These are phyloP conservation scores for Colletotrichum euphorbiae DNA, from an alignment of 2,329 filamentous ascomycete species.

Conservation along the genomic window DNA sequence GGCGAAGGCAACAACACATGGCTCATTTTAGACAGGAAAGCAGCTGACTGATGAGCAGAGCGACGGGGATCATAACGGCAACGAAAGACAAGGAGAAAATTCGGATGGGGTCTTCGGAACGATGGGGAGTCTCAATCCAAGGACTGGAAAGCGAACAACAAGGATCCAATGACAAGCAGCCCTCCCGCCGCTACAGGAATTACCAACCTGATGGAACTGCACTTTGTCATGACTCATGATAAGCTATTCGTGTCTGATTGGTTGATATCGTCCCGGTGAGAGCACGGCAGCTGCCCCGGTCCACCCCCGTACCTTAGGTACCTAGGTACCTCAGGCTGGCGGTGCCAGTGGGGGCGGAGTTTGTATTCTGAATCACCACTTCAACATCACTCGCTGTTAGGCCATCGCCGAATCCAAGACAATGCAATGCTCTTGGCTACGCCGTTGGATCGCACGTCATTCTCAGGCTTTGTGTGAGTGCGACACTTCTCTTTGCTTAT, in stretches of 20 bases:
- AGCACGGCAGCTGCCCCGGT: constrained; percentile 9
- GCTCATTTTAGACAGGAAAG: not conserved
- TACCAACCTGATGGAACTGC: constrained; percentile 34
- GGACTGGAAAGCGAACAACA: constrained; percentile 20
- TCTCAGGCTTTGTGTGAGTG: not conserved
- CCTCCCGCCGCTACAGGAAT: constrained; percentile 33
- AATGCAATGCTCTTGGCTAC: not conserved
- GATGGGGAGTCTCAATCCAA: not conserved
- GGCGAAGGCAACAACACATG: not conserved
- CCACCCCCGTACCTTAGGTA: not conserved
- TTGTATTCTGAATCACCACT: constrained; percentile 21
- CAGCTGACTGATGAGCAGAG: not conserved
- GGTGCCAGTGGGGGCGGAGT: constrained; percentile 23
- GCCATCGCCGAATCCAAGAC: not conserved
- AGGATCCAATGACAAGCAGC: constrained; percentile 15
- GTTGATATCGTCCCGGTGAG: constrained; percentile 9
- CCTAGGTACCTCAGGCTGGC: not conserved
- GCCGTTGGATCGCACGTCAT: too few relatives aligned
- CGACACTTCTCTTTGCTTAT: not conserved
- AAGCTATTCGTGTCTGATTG: constrained; percentile 25
- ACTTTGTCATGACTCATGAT: constrained; percentile 38
- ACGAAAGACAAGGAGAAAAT: not conserved
- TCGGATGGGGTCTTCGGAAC: constrained; percentile 11
- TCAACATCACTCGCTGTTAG: not conserved
- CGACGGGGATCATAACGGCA: not conserved